A percentile compares a stretch with the other conserved stretches of the same genome.
These are phyloP conservation scores for Plasmodium malariae DNA, from an alignment of 169 alveolate species.

Conservation along the genomic window DNA sequence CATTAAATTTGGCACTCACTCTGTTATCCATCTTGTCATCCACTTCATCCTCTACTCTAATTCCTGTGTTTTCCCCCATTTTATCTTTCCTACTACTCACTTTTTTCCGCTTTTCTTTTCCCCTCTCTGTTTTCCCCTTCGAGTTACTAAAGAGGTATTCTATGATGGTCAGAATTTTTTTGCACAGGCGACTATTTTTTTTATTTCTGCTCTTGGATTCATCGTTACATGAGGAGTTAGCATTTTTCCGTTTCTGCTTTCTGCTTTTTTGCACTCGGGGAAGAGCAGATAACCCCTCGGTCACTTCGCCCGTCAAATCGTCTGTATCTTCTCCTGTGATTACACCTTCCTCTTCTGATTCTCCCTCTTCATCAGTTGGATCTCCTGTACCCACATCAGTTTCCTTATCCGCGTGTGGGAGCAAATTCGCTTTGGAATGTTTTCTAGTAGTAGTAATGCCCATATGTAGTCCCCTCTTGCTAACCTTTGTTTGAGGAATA, in stretches of 20 bases:
- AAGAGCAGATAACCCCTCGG: no score
- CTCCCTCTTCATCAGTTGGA: background rate
- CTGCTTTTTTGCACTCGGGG: no score
- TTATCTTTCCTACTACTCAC: background rate
- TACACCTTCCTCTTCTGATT: background rate
- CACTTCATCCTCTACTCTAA: no score
- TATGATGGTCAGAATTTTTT: background rate
- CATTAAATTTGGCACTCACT: no score
- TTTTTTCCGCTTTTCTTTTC: background rate
- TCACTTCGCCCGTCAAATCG: no score
- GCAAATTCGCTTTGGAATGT: no score
- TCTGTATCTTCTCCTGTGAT: background rate
- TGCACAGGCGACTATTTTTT: background rate
- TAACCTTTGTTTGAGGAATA: constrained; percentile 35
- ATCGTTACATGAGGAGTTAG: background rate
- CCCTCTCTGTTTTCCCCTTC: background rate
- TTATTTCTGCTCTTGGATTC: background rate
- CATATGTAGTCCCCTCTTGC: background rate
- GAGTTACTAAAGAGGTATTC: background rate
- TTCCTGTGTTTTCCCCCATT: no score
- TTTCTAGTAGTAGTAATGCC: no score
- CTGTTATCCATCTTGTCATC: no score
- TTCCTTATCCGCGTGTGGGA: constrained; percentile 4
- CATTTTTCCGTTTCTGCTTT: background rate
- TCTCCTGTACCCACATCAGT: constrained; percentile 10